Conservation (phyloP, 1,284 basidiomycete genomes). For the Peniophora sp. region DNA sequence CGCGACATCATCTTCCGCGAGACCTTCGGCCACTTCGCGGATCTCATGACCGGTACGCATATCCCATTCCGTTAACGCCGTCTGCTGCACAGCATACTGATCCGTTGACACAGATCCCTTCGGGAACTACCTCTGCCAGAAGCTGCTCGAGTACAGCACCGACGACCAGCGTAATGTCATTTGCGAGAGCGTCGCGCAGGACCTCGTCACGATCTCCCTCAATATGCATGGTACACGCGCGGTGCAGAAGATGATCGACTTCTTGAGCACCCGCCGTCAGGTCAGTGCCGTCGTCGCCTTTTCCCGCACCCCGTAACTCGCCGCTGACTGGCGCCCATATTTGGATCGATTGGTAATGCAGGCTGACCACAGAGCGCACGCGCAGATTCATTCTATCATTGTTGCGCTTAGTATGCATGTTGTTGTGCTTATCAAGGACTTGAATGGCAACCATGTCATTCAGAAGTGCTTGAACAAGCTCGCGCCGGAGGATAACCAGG, state of each 20-base stretch:
- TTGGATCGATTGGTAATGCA: conserved; percentile 29
- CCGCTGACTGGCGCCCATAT: conserved; percentile 18
- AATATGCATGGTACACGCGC: conserved; percentile 99
- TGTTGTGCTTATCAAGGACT: conserved; percentile 98
- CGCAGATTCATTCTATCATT: conserved; percentile 97
- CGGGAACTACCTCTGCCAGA: conserved; percentile 99
- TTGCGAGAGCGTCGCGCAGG: conserved; percentile 95
- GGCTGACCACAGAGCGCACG: conserved; percentile 73
- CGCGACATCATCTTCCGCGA: conserved; percentile 99
- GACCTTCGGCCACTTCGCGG: conserved; percentile 96
- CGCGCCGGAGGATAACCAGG: conserved; percentile 96
- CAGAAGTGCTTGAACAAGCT: conserved; percentile 99
- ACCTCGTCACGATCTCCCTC: conserved; percentile 95
- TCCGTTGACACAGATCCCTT: conserved; percentile 75
- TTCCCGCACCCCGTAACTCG: background rate
- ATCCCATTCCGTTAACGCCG: conserved; percentile 1
- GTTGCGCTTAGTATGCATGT: conserved; percentile 95
- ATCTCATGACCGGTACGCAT: conserved; percentile 87
- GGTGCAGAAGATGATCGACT: conserved; percentile 99
- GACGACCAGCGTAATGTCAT: conserved; percentile 97
- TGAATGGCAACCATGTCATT: conserved; percentile 99
- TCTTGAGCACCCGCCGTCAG: conserved; percentile 92
- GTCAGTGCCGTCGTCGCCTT: conserved; percentile 36
- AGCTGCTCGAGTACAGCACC: conserved; percentile 94
- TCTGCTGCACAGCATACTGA: background rate